Evolutionary conservation across 2,329 filamentous ascomycete genomes (phyloP), one percentile per base, ranked within the genome.

Genomic region (Colletotrichum cereale): DNA sequence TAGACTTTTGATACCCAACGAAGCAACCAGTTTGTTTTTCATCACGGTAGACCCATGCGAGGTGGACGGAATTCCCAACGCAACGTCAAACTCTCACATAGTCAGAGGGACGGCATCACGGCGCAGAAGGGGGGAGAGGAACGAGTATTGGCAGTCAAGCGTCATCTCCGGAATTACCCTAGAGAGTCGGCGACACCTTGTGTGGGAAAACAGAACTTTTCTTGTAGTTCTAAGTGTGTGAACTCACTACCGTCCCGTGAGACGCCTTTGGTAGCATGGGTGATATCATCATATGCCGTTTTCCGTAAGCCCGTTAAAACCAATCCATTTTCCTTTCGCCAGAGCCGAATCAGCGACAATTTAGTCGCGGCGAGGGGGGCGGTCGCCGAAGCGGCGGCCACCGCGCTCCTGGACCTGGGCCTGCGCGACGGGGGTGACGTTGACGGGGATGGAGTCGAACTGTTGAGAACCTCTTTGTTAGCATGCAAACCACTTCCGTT

Each of bases 371-470:
- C 82, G 80, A 75, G 82, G 79, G 75, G 82, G 82, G 77, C 91
- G 90, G 86, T 92, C 90, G 81, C 87, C 88, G 86, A 93, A 95
- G 83, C 93, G 92, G 78, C 89, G 52, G 52, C 52, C 90, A 76
- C 87, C 86, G 78, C 95, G 93, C 88, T 98, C 95, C 81, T 89
- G 85, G 76, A 89, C 86, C 89, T 98, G 95, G 84, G 94, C 91
- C 88, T 98, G 95, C 79, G 92, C 89, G 78, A 99, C 95, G 78
- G 92, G 87, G 79, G 97, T 91, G 81, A 98, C 94, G 87, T 97
- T 98, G 92, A 97, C 94, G 84, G 96, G 93, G 86, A 99, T 95
- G 78, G 91, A 91, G 87, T 99, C 96, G 89, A 99, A 99, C 95
- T 98, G 80, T 74, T 78, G 11, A 7, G 24, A 2, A 4, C 44